Evolutionary conservation across 768 basidiomycete genomes (phyloP).

Genomic region (Tubosaeta sp.): DNA sequence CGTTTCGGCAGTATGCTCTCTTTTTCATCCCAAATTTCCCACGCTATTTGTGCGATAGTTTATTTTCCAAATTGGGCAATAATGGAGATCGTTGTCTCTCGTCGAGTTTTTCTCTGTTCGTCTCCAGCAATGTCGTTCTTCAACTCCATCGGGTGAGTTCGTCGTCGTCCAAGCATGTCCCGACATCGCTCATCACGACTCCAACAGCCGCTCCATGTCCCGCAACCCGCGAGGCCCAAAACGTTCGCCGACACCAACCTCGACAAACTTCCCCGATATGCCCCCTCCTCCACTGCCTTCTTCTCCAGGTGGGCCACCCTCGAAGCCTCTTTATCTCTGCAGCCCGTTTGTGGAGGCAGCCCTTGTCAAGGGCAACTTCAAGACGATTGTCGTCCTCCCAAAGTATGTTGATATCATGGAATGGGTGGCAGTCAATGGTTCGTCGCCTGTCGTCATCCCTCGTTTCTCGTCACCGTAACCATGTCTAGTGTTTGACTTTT

Average conservation of each 20-base stretch:
- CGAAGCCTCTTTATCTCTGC: slow-evolving; percentile 82
- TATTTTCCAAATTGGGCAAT: slow-evolving; percentile 2
- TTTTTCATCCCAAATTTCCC: slow-evolving; percentile 10
- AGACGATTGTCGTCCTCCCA: slow-evolving; percentile 94
- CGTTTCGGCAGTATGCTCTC: slow-evolving; percentile 13
- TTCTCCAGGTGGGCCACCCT: slow-evolving; percentile 30
- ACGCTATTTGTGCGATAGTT: slow-evolving; percentile 13
- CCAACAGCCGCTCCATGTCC: slow-evolving; percentile 66
- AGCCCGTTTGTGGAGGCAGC: slow-evolving; percentile 94
- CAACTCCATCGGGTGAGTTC: slow-evolving; percentile 69
- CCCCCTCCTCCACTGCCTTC: slow-evolving; percentile 38
- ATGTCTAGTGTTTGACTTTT: slow-evolving; percentile 87
- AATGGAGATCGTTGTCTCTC: slow-evolving; percentile 3
- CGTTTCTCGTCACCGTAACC: background rate
- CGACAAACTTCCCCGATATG: slow-evolving; percentile 50
- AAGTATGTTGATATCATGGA: slow-evolving; percentile 96
- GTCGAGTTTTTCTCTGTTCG: background rate
- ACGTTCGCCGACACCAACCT: slow-evolving; percentile 72
- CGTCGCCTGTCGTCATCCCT: slow-evolving; percentile 26
- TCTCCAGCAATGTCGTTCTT: slow-evolving; percentile 66
- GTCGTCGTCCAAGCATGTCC: background rate
- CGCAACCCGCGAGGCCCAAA: slow-evolving; percentile 66
- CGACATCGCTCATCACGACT: slow-evolving; percentile 3
- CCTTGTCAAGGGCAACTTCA: slow-evolving; percentile 96
- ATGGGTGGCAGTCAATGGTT: slow-evolving; percentile 95